These are phyloP conservation scores for Calocybe gambosa DNA, from an alignment of 1,284 basidiomycete genomes.

Conservation along the genomic window DNA sequence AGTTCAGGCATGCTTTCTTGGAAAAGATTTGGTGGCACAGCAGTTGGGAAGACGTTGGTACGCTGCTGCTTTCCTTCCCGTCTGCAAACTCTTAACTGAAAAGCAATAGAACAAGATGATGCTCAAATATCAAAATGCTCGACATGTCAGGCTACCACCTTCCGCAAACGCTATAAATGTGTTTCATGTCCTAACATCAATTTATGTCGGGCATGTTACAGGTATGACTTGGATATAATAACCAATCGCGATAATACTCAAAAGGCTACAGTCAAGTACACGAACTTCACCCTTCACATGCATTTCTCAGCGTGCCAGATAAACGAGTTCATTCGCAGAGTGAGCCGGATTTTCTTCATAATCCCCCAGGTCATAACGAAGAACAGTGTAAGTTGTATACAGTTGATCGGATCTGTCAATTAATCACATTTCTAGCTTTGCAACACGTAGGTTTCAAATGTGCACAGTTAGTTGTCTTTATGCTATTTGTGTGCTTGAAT, in stretches of 20 bases:
- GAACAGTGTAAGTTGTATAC: slow-evolving; percentile 52
- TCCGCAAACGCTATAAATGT: slow-evolving; percentile 75
- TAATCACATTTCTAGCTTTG: slow-evolving; percentile 41
- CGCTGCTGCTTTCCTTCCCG: slow-evolving; percentile 25
- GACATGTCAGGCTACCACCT: slow-evolving; percentile 62
- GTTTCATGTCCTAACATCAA: slow-evolving; percentile 74
- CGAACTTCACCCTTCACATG: slow-evolving; percentile 83
- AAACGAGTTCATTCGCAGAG: slow-evolving; percentile 35
- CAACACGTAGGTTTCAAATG: slow-evolving; percentile 69
- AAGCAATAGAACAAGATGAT: slow-evolving; percentile 61
- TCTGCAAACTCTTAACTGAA: background rate
- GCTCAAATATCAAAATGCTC: slow-evolving; percentile 61
- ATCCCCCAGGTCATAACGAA: slow-evolving; percentile 35
- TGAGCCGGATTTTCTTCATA: slow-evolving; percentile 33
- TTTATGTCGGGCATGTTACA: slow-evolving; percentile 77
- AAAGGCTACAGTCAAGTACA: slow-evolving; percentile 59
- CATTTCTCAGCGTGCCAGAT: slow-evolving; percentile 77
- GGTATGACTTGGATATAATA: slow-evolving; percentile 32
- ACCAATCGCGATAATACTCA: slow-evolving; percentile 14
- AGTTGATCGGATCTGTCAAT: background rate
- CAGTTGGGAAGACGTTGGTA: slow-evolving; percentile 85
- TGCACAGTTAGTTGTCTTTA: slow-evolving; percentile 58
- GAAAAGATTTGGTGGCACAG: slow-evolving; percentile 79
- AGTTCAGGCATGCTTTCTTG: slow-evolving; percentile 74
- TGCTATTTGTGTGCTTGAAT: background rate